Evolutionary conservation across 208 protist genomes (phyloP).

Genomic region (Tritrichomonas foetus): DNA sequence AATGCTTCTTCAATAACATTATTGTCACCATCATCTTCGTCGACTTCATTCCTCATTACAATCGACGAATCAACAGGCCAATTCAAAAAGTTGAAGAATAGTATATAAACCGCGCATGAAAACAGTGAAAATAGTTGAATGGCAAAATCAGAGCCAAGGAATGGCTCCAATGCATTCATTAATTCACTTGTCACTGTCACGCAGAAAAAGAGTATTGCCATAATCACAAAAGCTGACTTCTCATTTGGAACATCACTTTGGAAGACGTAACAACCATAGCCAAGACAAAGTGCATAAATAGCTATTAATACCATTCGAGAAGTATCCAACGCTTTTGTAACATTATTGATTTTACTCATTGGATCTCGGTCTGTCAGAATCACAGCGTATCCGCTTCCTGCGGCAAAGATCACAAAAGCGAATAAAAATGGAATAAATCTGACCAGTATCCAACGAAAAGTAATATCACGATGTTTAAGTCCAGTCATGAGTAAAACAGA

Average conservation of each 20-base stretch:
- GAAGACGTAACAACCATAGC: not conserved
- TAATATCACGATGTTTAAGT: not conserved
- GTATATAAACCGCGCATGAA: not conserved
- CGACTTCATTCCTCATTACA: too few relatives aligned
- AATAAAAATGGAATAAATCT: not conserved
- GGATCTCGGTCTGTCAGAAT: not conserved
- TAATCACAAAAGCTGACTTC: not conserved
- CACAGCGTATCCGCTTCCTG: not conserved
- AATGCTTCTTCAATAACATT: too few relatives aligned
- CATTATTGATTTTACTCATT: not conserved
- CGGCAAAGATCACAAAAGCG: not conserved
- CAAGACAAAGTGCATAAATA: not conserved
- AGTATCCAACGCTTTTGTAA: not conserved
- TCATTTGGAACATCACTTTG: not conserved
- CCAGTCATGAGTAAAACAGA: not conserved
- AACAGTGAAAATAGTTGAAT: not conserved
- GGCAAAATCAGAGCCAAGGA: not conserved
- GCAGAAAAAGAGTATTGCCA: not conserved
- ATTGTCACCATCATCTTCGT: too few relatives aligned
- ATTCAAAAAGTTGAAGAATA: constrained; percentile 18
- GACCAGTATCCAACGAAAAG: not conserved
- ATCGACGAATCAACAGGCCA: not conserved
- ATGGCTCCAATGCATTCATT: not conserved
- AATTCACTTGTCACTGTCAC: not conserved
- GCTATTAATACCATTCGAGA: not conserved